A percentile compares a stretch with the other conserved stretches of the same genome.
Conservation (phyloP, 2,329 filamentous ascomycete species). For the Xylariaceae sp. region DNA sequence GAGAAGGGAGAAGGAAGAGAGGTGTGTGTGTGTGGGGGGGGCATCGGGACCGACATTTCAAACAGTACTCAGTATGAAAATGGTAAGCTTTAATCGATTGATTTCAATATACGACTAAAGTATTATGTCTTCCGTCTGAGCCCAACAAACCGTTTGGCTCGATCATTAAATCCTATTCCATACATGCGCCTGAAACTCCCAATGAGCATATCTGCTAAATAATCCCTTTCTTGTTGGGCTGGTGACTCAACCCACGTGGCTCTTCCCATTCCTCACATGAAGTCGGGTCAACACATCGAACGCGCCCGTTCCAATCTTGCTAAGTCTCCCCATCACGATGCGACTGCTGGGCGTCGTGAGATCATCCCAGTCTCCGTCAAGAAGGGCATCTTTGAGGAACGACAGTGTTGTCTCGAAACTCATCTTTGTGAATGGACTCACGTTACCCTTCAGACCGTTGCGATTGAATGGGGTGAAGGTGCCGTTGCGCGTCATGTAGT, state of each 20-base stretch:
- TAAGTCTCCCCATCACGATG: slow-evolving; percentile 79
- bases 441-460: slow-evolving; percentile 76
- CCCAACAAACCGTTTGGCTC: background rate
- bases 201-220: background rate
- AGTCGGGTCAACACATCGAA: slow-evolving; percentile 77
- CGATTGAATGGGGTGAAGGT: slow-evolving; percentile 89
- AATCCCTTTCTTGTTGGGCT: background rate
- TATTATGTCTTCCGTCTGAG: background rate
- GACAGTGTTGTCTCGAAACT: slow-evolving; percentile 96
- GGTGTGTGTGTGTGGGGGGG: too few relatives aligned
- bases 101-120: slow-evolving; percentile 3
- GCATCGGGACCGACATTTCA: too few relatives aligned
- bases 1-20: too few relatives aligned
- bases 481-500: slow-evolving; percentile 95
- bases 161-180: background rate
- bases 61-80: background rate
- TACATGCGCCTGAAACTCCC: slow-evolving; percentile 8
- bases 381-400: slow-evolving; percentile 86
- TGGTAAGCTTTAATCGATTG: background rate
- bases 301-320: slow-evolving; percentile 79
- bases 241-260: slow-evolving; percentile 20
- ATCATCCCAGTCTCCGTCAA: slow-evolving; percentile 87
- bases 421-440: slow-evolving; percentile 96
- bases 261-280: slow-evolving; percentile 46
- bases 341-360: slow-evolving; percentile 78